Conservation (phyloP, 768 basidiomycete genomes). For the Gymnopilus dilepis region DNA sequence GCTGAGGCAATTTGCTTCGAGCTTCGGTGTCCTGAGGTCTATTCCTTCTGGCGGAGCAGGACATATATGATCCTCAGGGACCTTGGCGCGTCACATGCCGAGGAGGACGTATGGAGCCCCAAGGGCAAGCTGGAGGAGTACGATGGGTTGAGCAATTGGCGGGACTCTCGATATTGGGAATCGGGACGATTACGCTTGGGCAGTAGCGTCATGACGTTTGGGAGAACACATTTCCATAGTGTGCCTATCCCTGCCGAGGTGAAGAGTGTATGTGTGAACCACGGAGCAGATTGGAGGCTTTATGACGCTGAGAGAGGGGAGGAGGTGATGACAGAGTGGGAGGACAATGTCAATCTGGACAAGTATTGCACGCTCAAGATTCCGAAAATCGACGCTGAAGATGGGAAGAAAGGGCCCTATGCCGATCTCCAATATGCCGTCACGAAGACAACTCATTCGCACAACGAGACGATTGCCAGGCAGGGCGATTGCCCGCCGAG, state of each 20-base stretch:
- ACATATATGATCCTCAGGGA: conserved; percentile 45
- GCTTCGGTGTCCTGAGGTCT: conserved; percentile 40
- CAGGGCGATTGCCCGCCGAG: conserved; percentile 46
- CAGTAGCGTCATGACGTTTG: conserved; percentile 39
- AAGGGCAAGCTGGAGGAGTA: conserved; percentile 13
- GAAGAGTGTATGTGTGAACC: conserved; percentile 30
- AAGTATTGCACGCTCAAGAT: conserved; percentile 37
- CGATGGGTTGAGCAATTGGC: conserved; percentile 1
- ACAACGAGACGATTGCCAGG: conserved; percentile 47
- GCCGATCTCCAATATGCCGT: conserved; percentile 40
- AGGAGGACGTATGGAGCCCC: not conserved
- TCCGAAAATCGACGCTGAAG: not conserved
- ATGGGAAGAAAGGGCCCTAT: conserved; percentile 33
- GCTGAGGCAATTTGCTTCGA: conserved; percentile 47
- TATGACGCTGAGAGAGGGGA: conserved; percentile 28
- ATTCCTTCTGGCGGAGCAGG: conserved; percentile 48
- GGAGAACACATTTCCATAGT: conserved; percentile 35
- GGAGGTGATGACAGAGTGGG: conserved; percentile 14
- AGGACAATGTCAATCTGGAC: conserved; percentile 18
- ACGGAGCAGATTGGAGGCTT: conserved; percentile 34
- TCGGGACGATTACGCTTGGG: conserved; percentile 39
- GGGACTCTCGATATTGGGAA: conserved; percentile 3
- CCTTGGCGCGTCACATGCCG: conserved; percentile 28
- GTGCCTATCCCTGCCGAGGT: conserved; percentile 20
- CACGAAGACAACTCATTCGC: conserved; percentile 39